Percentiles rank a stretch among this genome's conserved stretches.
phyloP scores from a whole-genome alignment of 306 rosid species.

The Medicago lupulina region DNA sequence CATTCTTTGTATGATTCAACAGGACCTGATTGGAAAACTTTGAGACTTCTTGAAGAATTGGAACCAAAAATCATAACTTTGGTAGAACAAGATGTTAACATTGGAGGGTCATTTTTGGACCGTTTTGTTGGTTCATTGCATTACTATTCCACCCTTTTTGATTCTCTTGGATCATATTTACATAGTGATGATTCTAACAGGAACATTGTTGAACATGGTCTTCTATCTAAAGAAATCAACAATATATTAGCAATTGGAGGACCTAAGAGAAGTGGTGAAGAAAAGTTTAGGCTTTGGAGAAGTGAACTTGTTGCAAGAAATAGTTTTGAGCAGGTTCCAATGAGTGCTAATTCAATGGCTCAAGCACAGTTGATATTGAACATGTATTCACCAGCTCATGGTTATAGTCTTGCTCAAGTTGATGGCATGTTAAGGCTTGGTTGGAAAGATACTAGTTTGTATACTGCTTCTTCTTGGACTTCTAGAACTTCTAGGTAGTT shows the following conservation, averaged over 20 bases:
- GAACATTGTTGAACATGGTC: slow-evolving; percentile 63
- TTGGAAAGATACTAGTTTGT: slow-evolving; percentile 85
- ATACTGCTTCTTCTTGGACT: slow-evolving; percentile 95
- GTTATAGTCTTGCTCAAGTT: slow-evolving; percentile 74
- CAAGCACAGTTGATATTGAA: slow-evolving; percentile 86
- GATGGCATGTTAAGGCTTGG: slow-evolving; percentile 83
- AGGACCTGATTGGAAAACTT: slow-evolving; percentile 78
- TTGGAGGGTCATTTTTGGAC: slow-evolving; percentile 77
- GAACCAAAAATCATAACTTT: slow-evolving; percentile 75
- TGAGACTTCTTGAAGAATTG: slow-evolving; percentile 59
- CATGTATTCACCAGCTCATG: slow-evolving; percentile 66
- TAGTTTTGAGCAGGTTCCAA: slow-evolving; percentile 63
- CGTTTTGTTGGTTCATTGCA: slow-evolving; percentile 87
- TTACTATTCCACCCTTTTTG: slow-evolving; percentile 85
- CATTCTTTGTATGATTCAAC: slow-evolving; percentile 75
- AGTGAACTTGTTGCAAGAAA: slow-evolving; percentile 62
- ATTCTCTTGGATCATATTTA: slow-evolving; percentile 71
- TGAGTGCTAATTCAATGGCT: slow-evolving; percentile 82
- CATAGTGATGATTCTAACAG: slow-evolving; percentile 60
- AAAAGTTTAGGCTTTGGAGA: slow-evolving; percentile 78
- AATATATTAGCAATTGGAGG: slow-evolving; percentile 89
- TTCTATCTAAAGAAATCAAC: slow-evolving; percentile 66
- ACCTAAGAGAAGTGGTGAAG: slow-evolving; percentile 80
- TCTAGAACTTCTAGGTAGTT: slow-evolving; percentile 40
- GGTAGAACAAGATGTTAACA: slow-evolving; percentile 77